Conservation (phyloP, 257 asterid species). For the Gentiana straminea region DNA sequence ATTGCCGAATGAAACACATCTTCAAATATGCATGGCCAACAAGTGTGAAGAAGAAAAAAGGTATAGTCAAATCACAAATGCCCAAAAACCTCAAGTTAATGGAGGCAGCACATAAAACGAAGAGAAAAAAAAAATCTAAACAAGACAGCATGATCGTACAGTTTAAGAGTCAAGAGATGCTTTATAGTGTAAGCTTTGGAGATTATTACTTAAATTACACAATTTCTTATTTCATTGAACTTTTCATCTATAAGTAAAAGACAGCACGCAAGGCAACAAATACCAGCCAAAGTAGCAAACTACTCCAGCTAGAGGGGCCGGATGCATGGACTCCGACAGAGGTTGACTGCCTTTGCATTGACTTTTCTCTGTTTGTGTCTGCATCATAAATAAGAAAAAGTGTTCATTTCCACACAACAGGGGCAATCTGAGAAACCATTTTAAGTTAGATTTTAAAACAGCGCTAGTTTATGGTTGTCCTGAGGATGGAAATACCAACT, state of each 20-base stretch:
- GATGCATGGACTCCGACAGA: slow-evolving; percentile 82
- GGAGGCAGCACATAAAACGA: background rate
- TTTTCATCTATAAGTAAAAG: background rate
- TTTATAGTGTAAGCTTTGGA: background rate
- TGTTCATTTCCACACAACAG: no score
- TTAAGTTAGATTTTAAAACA: background rate
- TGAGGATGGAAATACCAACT: background rate
- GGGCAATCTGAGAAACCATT: background rate
- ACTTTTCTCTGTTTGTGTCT: slow-evolving; percentile 63
- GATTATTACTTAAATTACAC: background rate
- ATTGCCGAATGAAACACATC: slow-evolving; percentile 96
- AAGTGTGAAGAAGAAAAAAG: background rate
- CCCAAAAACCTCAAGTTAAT: background rate
- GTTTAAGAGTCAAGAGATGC: no score
- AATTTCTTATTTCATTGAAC: background rate
- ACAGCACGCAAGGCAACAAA: slow-evolving; percentile 9
- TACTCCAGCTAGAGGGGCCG: slow-evolving; percentile 51
- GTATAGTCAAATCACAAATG: background rate
- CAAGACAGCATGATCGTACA: no score
- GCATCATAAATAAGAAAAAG: slow-evolving; percentile 12
- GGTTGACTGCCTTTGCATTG: slow-evolving; percentile 75
- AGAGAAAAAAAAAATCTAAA: no score
- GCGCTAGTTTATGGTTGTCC: background rate
- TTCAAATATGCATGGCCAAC: slow-evolving; percentile 22
- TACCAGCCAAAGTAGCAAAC: slow-evolving; percentile 83